A percentile compares a stretch with the other conserved stretches of the same genome.
These are phyloP conservation scores for Ceratocystis colombiana DNA, from an alignment of 2,329 filamentous ascomycete genomes.

Conservation along the genomic window DNA sequence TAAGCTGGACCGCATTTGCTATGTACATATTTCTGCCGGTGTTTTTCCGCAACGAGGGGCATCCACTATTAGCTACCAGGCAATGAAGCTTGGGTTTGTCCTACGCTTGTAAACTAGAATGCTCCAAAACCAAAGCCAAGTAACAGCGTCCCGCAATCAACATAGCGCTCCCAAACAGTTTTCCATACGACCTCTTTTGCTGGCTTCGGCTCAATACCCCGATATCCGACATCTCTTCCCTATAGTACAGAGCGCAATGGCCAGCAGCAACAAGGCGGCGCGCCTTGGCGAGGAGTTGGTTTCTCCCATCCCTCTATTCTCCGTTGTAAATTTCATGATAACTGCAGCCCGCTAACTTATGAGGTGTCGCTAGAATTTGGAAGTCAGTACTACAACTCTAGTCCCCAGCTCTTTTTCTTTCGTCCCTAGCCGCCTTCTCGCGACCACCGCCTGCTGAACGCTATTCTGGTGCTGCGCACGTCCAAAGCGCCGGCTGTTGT, in stretches of 20 bases:
- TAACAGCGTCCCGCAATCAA: background rate
- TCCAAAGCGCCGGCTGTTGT: background rate
- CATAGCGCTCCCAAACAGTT: background rate
- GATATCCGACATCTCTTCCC: background rate
- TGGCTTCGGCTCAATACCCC: background rate
- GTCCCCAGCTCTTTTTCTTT: background rate
- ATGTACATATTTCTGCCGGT: background rate
- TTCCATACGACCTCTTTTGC: background rate
- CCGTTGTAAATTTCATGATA: constrained; percentile 7
- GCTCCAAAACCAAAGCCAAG: background rate
- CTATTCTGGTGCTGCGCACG: background rate
- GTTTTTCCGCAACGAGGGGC: constrained; percentile 19
- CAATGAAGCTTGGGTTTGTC: background rate
- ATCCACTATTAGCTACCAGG: background rate
- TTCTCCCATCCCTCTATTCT: constrained; percentile 10
- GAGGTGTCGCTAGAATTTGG: constrained; percentile 58
- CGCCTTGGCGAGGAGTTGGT: constrained; percentile 54
- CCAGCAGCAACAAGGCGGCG: constrained; percentile 51
- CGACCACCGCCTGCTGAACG: background rate
- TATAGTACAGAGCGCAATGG: constrained; percentile 36
- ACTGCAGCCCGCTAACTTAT: constrained; percentile 22
- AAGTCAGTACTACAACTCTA: constrained; percentile 56
- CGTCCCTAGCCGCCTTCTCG: background rate
- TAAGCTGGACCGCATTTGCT: too few relatives aligned
- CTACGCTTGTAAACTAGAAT: background rate